A percentile compares a stretch with the other conserved stretches of the same genome.
Conservation (phyloP, 441 rosid genomes). For the Euphorbia corollata region DNA sequence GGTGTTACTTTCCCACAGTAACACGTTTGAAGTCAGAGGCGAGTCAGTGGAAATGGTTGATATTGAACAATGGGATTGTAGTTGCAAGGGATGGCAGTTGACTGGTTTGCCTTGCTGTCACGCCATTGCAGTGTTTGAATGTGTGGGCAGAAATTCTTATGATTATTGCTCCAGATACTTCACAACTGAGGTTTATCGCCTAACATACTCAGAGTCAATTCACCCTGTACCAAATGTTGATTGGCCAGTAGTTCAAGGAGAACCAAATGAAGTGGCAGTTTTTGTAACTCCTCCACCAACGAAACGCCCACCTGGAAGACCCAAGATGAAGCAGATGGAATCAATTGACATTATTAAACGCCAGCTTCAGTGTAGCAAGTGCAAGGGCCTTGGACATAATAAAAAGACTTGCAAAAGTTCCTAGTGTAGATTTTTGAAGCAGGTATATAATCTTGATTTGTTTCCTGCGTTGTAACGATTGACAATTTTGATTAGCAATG, state of each 20-base stretch:
- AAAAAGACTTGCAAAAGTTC: conserved; percentile 24
- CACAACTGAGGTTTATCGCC: conserved; percentile 27
- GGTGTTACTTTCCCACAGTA: conserved; percentile 28
- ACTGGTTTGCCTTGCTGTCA: conserved; percentile 39
- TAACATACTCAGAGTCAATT: conserved; percentile 30
- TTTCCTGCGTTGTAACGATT: conserved; percentile 6
- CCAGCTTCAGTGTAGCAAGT: conserved; percentile 43
- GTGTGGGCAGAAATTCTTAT: conserved; percentile 28
- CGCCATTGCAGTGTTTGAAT: conserved; percentile 30
- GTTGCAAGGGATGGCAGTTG: conserved; percentile 37
- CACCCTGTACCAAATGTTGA: conserved; percentile 40
- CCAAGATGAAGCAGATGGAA: conserved; percentile 31
- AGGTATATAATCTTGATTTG: not conserved
- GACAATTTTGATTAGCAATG: conserved; percentile 3
- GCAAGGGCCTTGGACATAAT: conserved; percentile 31
- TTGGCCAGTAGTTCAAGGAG: conserved; percentile 18
- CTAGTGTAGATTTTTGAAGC: not conserved
- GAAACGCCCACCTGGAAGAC: conserved; percentile 26
- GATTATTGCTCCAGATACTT: conserved; percentile 36
- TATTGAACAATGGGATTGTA: conserved; percentile 33
- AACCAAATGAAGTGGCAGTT: conserved; percentile 18
- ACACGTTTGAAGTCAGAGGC: conserved; percentile 35
- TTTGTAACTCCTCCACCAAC: conserved; percentile 36
- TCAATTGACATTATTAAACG: conserved; percentile 30
- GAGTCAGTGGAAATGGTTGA: conserved; percentile 30